These are phyloP conservation scores for Trypanosoma mega DNA, from an alignment of 208 protist species.

Conservation along the genomic window DNA sequence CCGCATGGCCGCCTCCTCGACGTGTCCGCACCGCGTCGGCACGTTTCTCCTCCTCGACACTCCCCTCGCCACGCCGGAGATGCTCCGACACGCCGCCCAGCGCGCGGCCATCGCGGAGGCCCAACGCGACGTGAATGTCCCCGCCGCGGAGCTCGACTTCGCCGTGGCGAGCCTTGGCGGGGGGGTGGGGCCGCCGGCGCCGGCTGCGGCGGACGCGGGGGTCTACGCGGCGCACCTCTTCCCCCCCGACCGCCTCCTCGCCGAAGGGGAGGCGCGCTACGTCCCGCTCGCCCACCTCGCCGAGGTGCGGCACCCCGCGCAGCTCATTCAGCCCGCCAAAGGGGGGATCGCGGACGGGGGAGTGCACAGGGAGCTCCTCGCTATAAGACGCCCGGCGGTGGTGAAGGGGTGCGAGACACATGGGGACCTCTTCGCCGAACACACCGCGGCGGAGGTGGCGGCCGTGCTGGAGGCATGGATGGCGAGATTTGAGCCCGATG, in stretches of 20 bases:
- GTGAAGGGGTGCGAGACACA: conserved; percentile 64
- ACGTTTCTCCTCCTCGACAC: conserved; percentile 73
- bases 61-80: conserved; percentile 57
- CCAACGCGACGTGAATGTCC: conserved; percentile 77
- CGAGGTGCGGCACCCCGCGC: conserved; percentile 71
- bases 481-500: conserved; percentile 81
- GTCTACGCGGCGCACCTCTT: conserved; percentile 62
- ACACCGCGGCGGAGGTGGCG: conserved; percentile 56
- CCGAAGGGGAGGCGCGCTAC: conserved; percentile 52
- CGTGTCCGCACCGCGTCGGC: conserved; percentile 69
- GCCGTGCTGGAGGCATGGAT: conserved; percentile 65
- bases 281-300: conserved; percentile 52
- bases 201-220: conserved; percentile 34
- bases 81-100: conserved; percentile 51
- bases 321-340: conserved; percentile 64
- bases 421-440: conserved; percentile 46
- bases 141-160: conserved; percentile 51
- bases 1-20: conserved; percentile 56
- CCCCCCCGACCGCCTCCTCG: conserved; percentile 34
- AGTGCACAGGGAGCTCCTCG: conserved; percentile 79
- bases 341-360: conserved; percentile 47
- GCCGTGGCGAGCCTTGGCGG: conserved; percentile 51
- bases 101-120: conserved; percentile 68
- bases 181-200: conserved; percentile 46
- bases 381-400: conserved; percentile 49